phyloP scores from a whole-genome alignment of 1,139 yeast genomes.

The Geotrichum australiense region DNA sequence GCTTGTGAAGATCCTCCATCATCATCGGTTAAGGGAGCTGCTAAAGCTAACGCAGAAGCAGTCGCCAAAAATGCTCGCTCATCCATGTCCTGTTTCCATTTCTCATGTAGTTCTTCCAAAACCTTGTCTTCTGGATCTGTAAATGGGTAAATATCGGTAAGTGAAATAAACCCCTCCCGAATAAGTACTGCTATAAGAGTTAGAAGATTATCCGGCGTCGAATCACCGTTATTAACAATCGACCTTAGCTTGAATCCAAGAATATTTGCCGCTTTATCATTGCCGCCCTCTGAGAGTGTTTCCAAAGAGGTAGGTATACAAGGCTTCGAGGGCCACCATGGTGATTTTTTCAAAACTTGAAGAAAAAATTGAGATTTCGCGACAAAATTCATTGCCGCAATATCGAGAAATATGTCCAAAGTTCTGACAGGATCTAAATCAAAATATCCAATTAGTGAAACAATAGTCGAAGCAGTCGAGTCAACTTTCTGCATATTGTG shows the following conservation, averaged over 20 bases:
- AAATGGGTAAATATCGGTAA: constrained; percentile 55
- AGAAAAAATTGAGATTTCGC: constrained; percentile 44
- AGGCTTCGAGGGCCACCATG: constrained; percentile 58
- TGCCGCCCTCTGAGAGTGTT: constrained; percentile 47
- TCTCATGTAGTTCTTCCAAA: constrained; percentile 40
- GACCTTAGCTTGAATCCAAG: constrained; percentile 49
- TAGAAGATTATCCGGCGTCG: constrained; percentile 42
- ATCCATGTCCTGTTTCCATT: constrained; percentile 48
- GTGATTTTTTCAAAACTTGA: constrained; percentile 44
- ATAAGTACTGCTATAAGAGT: constrained; percentile 49
- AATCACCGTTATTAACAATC: constrained; percentile 32
- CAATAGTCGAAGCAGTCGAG: constrained; percentile 46
- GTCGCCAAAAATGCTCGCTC: constrained; percentile 57
- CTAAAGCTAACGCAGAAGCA: constrained; percentile 77
- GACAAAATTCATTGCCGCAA: constrained; percentile 43
- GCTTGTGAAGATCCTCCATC: constrained; percentile 18
- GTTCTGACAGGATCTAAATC: constrained; percentile 69
- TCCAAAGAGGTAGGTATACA: constrained; percentile 34
- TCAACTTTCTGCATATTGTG: constrained; percentile 42
- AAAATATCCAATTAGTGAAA: constrained; percentile 66
- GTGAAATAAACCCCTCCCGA: constrained; percentile 62
- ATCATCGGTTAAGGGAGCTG: constrained; percentile 75
- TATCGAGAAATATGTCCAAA: constrained; percentile 53
- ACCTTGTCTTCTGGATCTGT: constrained; percentile 43
- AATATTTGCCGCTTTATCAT: constrained; percentile 50